Evolutionary conservation across 106 monocot species (phyloP), one percentile per base, ranked within the genome.

Genomic region (Agapanthus africanus): DNA sequence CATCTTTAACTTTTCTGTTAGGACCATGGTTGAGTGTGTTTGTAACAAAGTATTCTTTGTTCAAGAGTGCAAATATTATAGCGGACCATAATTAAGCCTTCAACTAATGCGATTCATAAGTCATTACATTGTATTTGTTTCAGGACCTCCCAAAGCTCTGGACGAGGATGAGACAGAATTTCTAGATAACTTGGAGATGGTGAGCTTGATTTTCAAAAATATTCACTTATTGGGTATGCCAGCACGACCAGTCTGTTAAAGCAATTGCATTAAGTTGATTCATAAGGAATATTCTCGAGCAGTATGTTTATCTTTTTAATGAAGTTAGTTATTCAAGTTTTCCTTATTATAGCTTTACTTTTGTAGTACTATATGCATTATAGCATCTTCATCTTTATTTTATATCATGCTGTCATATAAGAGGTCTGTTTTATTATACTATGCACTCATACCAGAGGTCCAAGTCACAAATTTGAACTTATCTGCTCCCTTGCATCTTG

Each of bases 161-260:
- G 95, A 97, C 63, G 95, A 91, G 63, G 95, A 97, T 70, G 95
- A 97, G 77, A 97, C 74, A 21, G 95, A 97, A 34, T 97, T 97
- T 84, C 70, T 91, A 28, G 95, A 97, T 61, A 97, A 79, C 54
- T 42, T 86, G 51, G 91, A 88, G 77, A 84, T 71, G 84, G 95
- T 95, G 68, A 82, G 87, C 66, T 76, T 72, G 67, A 32, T 69
- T 52, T 63, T 72, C 72, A 66, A 68, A 76, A 42, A 69, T 69
- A 68, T 59, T 69, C 2, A 16, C 50, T 73, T 57, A 70, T 69
- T 72, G 37, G 41, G 28, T 79, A 67, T 79, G 64, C 44, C 52
- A 60, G 57, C 28, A 41, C 31, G 49, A 18, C 7, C 3, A 38
- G 11, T 28, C 28, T 54, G 23, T 57, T 8, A 51, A 59, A 46